phyloP scores from a whole-genome alignment of 495 filamentous ascomycete genomes.

The Xylaria nigripes region DNA sequence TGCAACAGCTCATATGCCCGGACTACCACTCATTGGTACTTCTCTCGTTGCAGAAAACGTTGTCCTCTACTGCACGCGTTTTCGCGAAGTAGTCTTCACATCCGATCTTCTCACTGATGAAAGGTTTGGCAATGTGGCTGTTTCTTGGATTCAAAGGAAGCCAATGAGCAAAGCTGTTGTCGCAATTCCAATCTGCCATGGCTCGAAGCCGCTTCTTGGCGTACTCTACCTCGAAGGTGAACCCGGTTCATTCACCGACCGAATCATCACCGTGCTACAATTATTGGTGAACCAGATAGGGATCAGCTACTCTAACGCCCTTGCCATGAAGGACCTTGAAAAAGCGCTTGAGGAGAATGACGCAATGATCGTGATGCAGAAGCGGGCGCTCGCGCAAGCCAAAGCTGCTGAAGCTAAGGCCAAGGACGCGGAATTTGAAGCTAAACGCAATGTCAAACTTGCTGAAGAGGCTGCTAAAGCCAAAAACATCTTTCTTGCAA shows the following conservation, averaged over 20 bases:
- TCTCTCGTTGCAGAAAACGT: conserved; percentile 64
- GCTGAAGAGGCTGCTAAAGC: conserved; percentile 88
- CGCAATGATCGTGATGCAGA: conserved; percentile 83
- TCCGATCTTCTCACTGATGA: conserved; percentile 79
- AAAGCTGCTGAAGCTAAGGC: conserved; percentile 75
- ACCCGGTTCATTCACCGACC: conserved; percentile 77
- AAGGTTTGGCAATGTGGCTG: conserved; percentile 72
- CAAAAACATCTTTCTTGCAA: conserved; percentile 87
- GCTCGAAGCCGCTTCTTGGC: conserved; percentile 62
- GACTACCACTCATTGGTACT: conserved; percentile 57
- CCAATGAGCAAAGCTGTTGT: conserved; percentile 71
- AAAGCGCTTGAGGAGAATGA: conserved; percentile 74
- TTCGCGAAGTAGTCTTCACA: conserved; percentile 74
- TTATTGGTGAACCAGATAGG: conserved; percentile 83
- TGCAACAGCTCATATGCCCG: conserved; percentile 52
- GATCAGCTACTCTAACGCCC: conserved; percentile 79
- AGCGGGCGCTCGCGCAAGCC: conserved; percentile 68
- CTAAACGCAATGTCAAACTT: conserved; percentile 76
- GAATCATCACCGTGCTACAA: conserved; percentile 77
- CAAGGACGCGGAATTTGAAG: conserved; percentile 71
- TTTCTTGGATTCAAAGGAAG: conserved; percentile 59
- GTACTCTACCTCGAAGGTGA: conserved; percentile 81
- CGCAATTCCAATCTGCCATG: conserved; percentile 77
- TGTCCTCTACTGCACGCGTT: conserved; percentile 72
- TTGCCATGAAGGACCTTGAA: conserved; percentile 72